Percentiles rank a stretch among this genome's conserved stretches.
These are phyloP conservation scores for Aspergillus steynii DNA, from an alignment of 495 filamentous ascomycete species.

Conservation along the genomic window DNA sequence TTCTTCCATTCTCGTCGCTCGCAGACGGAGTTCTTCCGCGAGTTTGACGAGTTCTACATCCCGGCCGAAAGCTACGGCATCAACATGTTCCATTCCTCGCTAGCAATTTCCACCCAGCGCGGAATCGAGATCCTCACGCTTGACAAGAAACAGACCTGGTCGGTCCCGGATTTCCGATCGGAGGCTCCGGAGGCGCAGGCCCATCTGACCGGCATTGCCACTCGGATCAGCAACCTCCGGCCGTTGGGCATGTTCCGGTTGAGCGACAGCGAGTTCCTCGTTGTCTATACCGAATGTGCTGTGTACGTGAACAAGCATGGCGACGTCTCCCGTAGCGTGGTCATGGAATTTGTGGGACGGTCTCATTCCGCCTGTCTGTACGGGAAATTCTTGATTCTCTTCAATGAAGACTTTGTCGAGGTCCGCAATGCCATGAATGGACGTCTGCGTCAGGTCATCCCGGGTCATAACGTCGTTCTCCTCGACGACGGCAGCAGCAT, in stretches of 20 bases:
- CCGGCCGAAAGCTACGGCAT: constrained; percentile 93
- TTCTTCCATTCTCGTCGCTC: constrained; percentile 63
- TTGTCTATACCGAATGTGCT: constrained; percentile 92
- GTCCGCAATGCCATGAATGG: constrained; percentile 97
- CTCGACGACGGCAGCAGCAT: constrained; percentile 78
- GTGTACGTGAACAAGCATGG: constrained; percentile 99
- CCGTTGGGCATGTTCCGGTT: constrained; percentile 97
- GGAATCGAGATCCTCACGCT: constrained; percentile 97
- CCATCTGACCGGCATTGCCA: constrained; percentile 75
- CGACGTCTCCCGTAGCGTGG: constrained; percentile 84
- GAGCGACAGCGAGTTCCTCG: constrained; percentile 86
- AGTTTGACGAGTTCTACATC: constrained; percentile 98
- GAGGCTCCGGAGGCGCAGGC: constrained; percentile 52
- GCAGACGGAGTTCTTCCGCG: constrained; percentile 92
- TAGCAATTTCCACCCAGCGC: constrained; percentile 84
- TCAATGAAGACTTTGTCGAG: constrained; percentile 93
- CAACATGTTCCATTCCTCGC: constrained; percentile 90
- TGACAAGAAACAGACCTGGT: constrained; percentile 92
- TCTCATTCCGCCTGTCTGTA: constrained; percentile 85
- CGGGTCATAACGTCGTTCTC: constrained; percentile 80
- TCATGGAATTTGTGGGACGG: constrained; percentile 96
- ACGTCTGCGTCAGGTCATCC: constrained; percentile 87
- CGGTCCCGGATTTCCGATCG: constrained; percentile 77
- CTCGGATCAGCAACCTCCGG: constrained; percentile 73
- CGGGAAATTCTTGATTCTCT: constrained; percentile 68